Base-by-base conservation (phyloP, 352 stramenopile genomes). In the Aphanomyces euteiches region DNA sequence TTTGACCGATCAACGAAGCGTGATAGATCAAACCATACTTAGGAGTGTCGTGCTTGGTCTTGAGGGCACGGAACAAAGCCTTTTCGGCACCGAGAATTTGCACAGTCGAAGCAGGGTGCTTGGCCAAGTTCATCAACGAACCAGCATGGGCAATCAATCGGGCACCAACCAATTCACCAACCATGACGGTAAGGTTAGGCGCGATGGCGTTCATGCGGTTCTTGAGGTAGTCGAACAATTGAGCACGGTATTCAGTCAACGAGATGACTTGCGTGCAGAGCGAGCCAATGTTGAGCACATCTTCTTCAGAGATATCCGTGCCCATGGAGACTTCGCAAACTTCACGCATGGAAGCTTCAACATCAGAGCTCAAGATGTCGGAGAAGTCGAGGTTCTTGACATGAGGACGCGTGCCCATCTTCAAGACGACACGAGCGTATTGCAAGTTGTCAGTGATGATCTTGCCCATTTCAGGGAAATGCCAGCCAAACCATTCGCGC, bases 21-120 rank as follows among this genome's bases (percentile, higher is more conserved):
- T 99, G 98, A 81, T 99, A 99, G 77, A 99, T 99, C n/a, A 99
- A 87, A 83, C 98, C 98, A 81, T 99, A 99, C 82, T 99, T 99
- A 7, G 97, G 97, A 10, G 97, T 99, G 78, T 99, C 96, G 77
- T 99, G 95, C 82, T 99, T 99, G 8, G 97, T 99, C 85, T 99
- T 99, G 2, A 99, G 86, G 7, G 98, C 98, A 73, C 98, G 93
- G 88, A 99, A 99, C 3, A 99, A 89, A 17, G 98, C 98, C 87
- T 99, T 99, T 81, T 99, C 98, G 10, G 98, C 97, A 74, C 98
- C 98, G 38, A 99, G 88, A 77, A 99, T 99, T 77, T 97, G 90
- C 50, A 99, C 96, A 1, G 97, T 99, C 10, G 95, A 99, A 36
- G 97, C 97, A 48, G 98, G 98, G 83, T 99, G 96, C 85, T 99